Conservation (phyloP, 176 grass and related monocot genomes). For the Thinopyrum elongatum region DNA sequence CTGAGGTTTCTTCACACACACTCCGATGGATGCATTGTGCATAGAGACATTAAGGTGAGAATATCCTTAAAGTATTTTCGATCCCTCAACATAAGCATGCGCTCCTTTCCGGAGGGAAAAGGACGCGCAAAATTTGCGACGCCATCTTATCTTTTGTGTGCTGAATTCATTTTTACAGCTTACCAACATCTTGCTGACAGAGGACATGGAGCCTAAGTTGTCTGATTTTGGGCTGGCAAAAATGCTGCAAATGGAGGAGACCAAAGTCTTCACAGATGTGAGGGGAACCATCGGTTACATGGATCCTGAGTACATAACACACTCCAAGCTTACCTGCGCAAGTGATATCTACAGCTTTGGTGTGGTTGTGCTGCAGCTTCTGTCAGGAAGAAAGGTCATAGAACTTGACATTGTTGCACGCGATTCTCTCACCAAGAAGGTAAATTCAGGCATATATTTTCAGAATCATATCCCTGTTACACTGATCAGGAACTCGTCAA, state of each 20-base stretch:
- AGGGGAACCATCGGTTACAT: conserved; percentile 74
- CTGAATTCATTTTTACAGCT: conserved; percentile 34
- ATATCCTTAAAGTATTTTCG: neutral
- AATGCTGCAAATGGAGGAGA: conserved; percentile 59
- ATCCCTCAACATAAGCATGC: neutral
- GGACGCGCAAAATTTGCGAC: neutral
- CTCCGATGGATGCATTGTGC: conserved; percentile 65
- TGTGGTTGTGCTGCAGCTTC: conserved; percentile 52
- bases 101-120: neutral
- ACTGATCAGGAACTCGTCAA: neutral
- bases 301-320: conserved; percentile 73
- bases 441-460: neutral
- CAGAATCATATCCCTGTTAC: neutral
- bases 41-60: conserved; percentile 70
- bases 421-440: conserved; percentile 63
- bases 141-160: neutral
- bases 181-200: conserved; percentile 66
- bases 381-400: conserved; percentile 72
- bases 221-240: conserved; percentile 63
- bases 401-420: conserved; percentile 53
- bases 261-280: conserved; percentile 60
- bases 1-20: conserved; percentile 68
- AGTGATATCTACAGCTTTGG: conserved; percentile 78
- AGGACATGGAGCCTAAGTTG: conserved; percentile 48
- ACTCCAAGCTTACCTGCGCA: conserved; percentile 52